phyloP scores from a whole-genome alignment of 2,329 filamentous ascomycete species.

The Ustulina deusta region DNA sequence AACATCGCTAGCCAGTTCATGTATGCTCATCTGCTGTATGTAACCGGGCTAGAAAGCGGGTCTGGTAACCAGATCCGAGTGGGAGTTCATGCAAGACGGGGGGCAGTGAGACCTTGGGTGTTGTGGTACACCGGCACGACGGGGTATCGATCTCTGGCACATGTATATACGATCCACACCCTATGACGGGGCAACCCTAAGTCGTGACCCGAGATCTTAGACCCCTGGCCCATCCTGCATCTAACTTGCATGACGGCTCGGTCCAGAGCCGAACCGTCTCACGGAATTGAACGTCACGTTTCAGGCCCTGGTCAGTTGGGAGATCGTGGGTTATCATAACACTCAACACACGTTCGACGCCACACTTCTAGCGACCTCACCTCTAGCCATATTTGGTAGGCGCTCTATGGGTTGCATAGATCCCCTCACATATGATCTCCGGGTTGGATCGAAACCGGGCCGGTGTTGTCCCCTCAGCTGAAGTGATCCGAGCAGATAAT shows the following conservation, averaged over 20 bases:
- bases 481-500: conserved; percentile 10
- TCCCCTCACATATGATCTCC: conserved; percentile 21
- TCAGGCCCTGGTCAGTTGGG: conserved; percentile 45
- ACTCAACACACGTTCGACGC: conserved; percentile 17
- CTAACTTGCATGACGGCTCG: conserved; percentile 47
- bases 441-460: conserved; percentile 18
- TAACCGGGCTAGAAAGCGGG: conserved; percentile 12
- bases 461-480: conserved; percentile 1
- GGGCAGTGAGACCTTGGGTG: conserved; percentile 9
- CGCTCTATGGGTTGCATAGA: conserved; percentile 10
- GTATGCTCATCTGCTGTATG: conserved; percentile 20
- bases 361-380: conserved; percentile 8
- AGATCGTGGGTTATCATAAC: conserved; percentile 37
- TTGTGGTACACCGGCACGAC: conserved; percentile 19
- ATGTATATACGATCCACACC: conserved; percentile 24
- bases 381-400: background rate
- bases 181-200: conserved; percentile 20
- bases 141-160: conserved; percentile 25
- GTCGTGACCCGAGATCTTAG: conserved; percentile 25
- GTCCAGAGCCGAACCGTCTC: conserved; percentile 44
- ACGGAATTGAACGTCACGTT: conserved; percentile 46
- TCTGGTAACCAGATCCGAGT: conserved; percentile 10
- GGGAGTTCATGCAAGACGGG: conserved; percentile 19
- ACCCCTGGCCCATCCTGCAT: conserved; percentile 43
- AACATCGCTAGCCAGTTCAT: conserved; percentile 12